Evolutionary conservation across 345 rosid genomes (phyloP).

Genomic region (Isatis tinctoria): DNA sequence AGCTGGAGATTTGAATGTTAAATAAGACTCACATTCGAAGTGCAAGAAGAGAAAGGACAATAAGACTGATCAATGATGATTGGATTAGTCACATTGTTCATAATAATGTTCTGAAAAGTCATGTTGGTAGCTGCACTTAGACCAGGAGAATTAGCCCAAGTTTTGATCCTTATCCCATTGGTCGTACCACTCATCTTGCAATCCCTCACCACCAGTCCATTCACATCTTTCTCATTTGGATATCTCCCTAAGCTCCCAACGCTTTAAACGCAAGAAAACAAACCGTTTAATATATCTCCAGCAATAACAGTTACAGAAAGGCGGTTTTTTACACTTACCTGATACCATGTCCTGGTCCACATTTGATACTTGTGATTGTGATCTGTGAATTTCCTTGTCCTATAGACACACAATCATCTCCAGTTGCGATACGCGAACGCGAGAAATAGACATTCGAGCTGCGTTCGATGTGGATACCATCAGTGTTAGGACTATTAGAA

Average conservation of each 20-base stretch:
- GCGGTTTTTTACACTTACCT: constrained; percentile 15
- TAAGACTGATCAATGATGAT: constrained; percentile 58
- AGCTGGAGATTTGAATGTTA: not conserved
- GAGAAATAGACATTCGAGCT: constrained; percentile 31
- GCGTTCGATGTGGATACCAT: constrained; percentile 47
- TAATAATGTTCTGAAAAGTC: constrained; percentile 48
- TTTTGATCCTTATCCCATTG: constrained; percentile 61
- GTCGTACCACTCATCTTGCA: constrained; percentile 42
- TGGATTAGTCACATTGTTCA: constrained; percentile 52
- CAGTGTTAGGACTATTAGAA: constrained; percentile 54
- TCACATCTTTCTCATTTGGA: constrained; percentile 46
- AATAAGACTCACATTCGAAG: constrained; percentile 33
- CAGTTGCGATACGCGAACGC: constrained; percentile 40
- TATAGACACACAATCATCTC: constrained; percentile 57
- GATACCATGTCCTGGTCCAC: constrained; percentile 45
- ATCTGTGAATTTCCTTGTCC: constrained; percentile 38
- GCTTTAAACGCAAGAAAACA: constrained; percentile 21
- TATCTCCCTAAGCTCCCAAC: constrained; percentile 63
- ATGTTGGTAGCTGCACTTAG: constrained; percentile 54
- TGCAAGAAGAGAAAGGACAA: constrained; percentile 48
- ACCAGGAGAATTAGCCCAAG: constrained; percentile 57
- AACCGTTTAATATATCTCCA: not conserved
- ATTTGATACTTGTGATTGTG: constrained; percentile 31
- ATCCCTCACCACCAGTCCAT: constrained; percentile 45
- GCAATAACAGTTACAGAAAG: not conserved